Conservation (phyloP, 768 basidiomycete genomes). For the Exidia glandulosa region DNA sequence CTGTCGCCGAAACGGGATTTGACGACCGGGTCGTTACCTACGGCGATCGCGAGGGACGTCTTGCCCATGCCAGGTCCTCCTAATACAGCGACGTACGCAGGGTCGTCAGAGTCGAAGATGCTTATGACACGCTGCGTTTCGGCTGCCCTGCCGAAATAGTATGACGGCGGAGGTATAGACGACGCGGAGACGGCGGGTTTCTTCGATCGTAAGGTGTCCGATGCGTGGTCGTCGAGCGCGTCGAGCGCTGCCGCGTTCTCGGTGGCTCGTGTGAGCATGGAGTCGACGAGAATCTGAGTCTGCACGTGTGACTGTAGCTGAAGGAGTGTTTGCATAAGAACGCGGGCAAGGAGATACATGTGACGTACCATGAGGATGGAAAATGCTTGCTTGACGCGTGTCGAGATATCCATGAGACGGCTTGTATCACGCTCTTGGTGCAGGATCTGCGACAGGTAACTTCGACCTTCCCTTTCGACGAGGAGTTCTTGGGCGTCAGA, state of each 20-base stretch:
- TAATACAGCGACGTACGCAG: slow-evolving; percentile 9
- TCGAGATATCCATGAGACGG: neutral
- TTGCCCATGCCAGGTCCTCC: slow-evolving; percentile 30
- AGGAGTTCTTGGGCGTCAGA: neutral
- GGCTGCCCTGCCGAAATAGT: neutral
- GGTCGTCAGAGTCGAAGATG: neutral
- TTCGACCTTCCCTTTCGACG: neutral
- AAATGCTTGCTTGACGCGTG: neutral
- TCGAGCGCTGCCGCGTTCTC: neutral
- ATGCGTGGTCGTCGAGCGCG: neutral
- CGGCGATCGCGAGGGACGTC: slow-evolving; percentile 25
- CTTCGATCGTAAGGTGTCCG: neutral
- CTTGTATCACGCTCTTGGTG: neutral
- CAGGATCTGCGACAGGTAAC: neutral
- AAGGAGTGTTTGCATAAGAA: neutral
- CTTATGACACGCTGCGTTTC: neutral
- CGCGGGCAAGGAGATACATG: neutral
- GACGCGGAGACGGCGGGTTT: neutral
- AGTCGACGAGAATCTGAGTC: neutral
- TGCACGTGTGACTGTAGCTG: neutral
- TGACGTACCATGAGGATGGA: neutral
- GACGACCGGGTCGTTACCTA: slow-evolving; percentile 17
- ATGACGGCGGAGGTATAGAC: neutral
- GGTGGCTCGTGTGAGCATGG: neutral
- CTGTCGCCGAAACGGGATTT: slow-evolving; percentile 11